These are phyloP conservation scores for Lecanicillium sp. DNA, from an alignment of 2,329 filamentous ascomycete species.

Conservation along the genomic window DNA sequence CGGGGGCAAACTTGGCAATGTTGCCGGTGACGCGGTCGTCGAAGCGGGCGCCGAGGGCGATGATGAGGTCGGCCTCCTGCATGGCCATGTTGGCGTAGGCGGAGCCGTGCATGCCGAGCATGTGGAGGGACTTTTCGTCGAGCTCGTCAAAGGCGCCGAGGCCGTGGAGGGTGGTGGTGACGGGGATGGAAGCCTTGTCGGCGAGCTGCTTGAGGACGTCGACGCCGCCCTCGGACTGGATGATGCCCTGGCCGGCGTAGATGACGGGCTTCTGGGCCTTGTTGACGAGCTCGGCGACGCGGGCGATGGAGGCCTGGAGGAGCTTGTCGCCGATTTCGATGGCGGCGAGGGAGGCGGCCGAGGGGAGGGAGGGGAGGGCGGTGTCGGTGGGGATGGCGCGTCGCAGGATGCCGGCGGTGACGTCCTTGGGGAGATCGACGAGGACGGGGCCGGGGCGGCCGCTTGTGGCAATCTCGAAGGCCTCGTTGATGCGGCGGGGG, in stretches of 20 bases:
- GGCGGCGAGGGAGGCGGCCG: constrained; percentile 77
- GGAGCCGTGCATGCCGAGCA: constrained; percentile 98
- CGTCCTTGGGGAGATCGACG: constrained; percentile 93
- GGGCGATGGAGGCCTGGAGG: constrained; percentile 65
- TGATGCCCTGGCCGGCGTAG: constrained; percentile 87
- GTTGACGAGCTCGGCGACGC: constrained; percentile 79
- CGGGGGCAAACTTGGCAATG: constrained; percentile 81
- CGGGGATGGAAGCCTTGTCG: constrained; percentile 85
- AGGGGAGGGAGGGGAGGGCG: constrained; percentile 72
- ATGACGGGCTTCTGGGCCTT: constrained; percentile 89
- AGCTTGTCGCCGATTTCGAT: constrained; percentile 67
- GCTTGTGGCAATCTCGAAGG: constrained; percentile 94
- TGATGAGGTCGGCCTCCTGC: constrained; percentile 92
- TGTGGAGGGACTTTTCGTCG: constrained; percentile 90
- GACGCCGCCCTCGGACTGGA: constrained; percentile 72
- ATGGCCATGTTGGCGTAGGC: constrained; percentile 98
- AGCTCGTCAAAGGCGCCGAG: constrained; percentile 90
- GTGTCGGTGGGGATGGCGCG: constrained; percentile 74
- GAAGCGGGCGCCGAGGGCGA: constrained; percentile 88
- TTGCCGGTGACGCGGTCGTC: constrained; percentile 89
- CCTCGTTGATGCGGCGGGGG: constrained; percentile 90
- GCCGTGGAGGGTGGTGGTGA: constrained; percentile 92
- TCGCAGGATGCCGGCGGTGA: constrained; percentile 78
- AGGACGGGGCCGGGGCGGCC: constrained; percentile 91
- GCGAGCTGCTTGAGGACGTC: constrained; percentile 76